A percentile compares a stretch with the other conserved stretches of the same genome.
Evolutionary conservation across 164 flowering plant species (phyloP).

Genomic region (Echeveria elegans): DNA sequence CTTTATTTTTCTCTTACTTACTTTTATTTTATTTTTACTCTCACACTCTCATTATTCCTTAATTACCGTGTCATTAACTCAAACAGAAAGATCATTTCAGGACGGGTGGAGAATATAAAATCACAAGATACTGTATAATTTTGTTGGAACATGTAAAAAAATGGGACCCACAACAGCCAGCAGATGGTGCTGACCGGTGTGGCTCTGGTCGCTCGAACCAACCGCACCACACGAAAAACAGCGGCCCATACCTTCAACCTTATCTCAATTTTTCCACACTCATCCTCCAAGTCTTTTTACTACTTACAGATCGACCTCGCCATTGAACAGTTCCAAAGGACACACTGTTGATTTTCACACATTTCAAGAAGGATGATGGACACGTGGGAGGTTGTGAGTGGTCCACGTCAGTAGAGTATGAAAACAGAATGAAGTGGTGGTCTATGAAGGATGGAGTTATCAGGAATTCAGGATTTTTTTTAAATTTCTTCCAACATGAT

Average conservation of each 20-base stretch:
- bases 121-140: not conserved
- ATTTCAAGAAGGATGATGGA: not conserved
- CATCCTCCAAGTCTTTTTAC: not conserved
- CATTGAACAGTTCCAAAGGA: not conserved
- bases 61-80: no score
- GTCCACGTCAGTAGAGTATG: no score
- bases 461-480: no score
- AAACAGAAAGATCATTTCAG: no score
- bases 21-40: no score
- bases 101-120: no score
- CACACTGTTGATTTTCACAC: not conserved
- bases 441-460: no score
- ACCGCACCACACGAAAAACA: slow-evolving; percentile 1
- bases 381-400: no score
- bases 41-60: no score
- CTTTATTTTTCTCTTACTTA: no score
- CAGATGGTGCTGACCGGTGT: slow-evolving; percentile 1
- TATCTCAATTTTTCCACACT: not conserved
- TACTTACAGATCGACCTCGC: not conserved
- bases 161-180: not conserved
- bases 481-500: no score
- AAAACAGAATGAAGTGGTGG: no score
- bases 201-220: slow-evolving; percentile 5
- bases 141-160: not conserved
- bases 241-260: not conserved